Evolutionary conservation across 176 grass and related monocot species (phyloP).

Genomic region (Cocos nucifera): DNA sequence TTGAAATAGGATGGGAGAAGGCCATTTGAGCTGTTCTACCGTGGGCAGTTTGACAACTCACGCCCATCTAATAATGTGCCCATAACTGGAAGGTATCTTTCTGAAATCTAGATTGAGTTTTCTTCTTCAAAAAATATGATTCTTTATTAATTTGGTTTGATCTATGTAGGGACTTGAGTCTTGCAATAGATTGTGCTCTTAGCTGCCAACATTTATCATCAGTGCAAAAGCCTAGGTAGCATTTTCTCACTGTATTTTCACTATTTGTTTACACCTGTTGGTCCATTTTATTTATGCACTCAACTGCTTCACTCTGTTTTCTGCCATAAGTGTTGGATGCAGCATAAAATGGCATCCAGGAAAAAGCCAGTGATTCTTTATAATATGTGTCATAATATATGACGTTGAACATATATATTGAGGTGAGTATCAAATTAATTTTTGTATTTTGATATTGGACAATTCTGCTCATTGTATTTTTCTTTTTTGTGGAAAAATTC

Average conservation of each 20-base stretch:
- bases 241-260: not conserved
- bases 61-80: constrained; percentile 68
- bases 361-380: constrained; percentile 9
- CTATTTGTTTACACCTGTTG: not conserved
- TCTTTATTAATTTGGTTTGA: not conserved
- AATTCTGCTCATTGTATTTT: too few species aligned
- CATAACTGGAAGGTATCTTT: constrained; percentile 63
- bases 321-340: constrained; percentile 60
- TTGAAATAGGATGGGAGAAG: constrained; percentile 54
- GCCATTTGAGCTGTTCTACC: constrained; percentile 84
- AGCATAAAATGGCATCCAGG: constrained; percentile 90
- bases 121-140: not conserved
- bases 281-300: not conserved
- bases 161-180: constrained; percentile 64
- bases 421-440: constrained; percentile 1
- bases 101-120: not conserved
- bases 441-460: too few species aligned
- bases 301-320: constrained; percentile 3
- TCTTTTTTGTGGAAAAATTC: too few species aligned
- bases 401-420: constrained; percentile 2
- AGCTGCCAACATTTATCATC: constrained; percentile 52
- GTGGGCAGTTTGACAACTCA: constrained; percentile 90
- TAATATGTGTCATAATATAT: not conserved
- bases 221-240: constrained; percentile 48
- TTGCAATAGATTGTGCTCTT: constrained; percentile 69